Percentiles rank a stretch among this genome's conserved stretches.
Conservation (phyloP, 129 eudicot species). For the Arctium minus region DNA sequence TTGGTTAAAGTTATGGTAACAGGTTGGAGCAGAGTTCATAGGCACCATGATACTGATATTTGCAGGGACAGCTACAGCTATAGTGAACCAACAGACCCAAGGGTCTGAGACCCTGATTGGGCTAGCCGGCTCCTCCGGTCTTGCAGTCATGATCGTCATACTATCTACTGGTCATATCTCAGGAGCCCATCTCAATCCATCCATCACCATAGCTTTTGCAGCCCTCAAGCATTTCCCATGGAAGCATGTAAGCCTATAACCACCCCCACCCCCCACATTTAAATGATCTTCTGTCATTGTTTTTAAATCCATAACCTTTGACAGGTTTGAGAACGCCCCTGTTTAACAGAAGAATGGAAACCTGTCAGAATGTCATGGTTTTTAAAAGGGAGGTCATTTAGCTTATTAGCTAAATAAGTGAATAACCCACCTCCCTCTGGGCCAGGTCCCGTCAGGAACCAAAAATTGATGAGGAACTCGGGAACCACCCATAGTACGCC, state of each 20-base stretch:
- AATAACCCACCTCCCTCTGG: not conserved
- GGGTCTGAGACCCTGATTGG: slow-evolving; percentile 84
- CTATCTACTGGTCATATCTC: slow-evolving; percentile 91
- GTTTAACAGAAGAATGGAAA: too few relatives aligned
- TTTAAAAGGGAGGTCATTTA: not conserved
- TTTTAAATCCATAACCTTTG: not conserved
- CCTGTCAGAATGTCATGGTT: not conserved
- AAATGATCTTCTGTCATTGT: not conserved
- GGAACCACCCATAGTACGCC: not conserved
- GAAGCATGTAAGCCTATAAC: slow-evolving; percentile 53
- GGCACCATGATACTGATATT: slow-evolving; percentile 86
- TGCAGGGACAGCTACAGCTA: slow-evolving; percentile 85
- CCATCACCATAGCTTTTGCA: slow-evolving; percentile 87
- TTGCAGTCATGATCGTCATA: slow-evolving; percentile 89
- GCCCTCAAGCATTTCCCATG: slow-evolving; percentile 94
- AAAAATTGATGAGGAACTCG: not conserved
- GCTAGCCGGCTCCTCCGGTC: slow-evolving; percentile 73
- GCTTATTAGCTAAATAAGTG: not conserved
- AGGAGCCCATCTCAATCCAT: slow-evolving; percentile 94
- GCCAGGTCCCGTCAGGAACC: too few relatives aligned
- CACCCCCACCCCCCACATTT: not conserved
- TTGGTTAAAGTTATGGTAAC: slow-evolving; percentile 15
- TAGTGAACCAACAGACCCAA: slow-evolving; percentile 81
- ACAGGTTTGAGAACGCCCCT: not conserved
- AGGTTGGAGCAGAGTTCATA: slow-evolving; percentile 96